phyloP scores from a whole-genome alignment of 257 asterid species.

The Craterostigma plantagineum region DNA sequence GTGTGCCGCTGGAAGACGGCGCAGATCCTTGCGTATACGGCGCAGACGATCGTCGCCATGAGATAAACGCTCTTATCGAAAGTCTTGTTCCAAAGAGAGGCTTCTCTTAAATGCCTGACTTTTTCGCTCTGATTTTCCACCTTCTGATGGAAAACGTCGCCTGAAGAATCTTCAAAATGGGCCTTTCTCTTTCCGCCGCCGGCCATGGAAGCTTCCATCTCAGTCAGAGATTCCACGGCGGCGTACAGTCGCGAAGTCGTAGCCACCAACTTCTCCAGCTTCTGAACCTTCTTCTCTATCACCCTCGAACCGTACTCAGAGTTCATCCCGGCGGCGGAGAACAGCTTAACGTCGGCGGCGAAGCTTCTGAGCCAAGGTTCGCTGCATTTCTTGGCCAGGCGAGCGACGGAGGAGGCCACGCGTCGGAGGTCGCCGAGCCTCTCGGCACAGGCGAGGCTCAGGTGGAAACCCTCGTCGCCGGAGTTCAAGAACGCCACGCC shows the following conservation, averaged over 20 bases:
- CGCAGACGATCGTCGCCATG: constrained; percentile 41
- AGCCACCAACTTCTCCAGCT: constrained; percentile 16
- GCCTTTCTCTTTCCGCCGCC: too few relatives aligned
- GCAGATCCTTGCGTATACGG: constrained; percentile 30
- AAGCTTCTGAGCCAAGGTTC: constrained; percentile 38
- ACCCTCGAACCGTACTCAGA: not conserved
- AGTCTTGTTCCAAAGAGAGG: constrained; percentile 44
- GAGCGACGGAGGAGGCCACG: constrained; percentile 31
- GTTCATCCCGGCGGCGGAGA: too few relatives aligned
- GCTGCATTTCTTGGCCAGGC: constrained; percentile 43
- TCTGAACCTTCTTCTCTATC: constrained; percentile 9
- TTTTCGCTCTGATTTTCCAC: constrained; percentile 42
- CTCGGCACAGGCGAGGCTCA: constrained; percentile 60
- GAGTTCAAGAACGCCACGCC: constrained; percentile 58
- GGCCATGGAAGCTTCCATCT: too few relatives aligned
- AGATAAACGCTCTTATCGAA: constrained; percentile 41
- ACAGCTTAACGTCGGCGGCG: too few relatives aligned
- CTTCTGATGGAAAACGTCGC: constrained; percentile 17
- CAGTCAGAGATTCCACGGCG: too few relatives aligned
- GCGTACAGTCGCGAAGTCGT: too few relatives aligned
- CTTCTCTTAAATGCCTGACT: constrained; percentile 29
- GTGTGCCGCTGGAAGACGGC: constrained; percentile 31
- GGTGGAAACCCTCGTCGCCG: constrained; percentile 25
- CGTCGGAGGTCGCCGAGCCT: constrained; percentile 66
- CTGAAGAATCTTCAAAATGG: too few relatives aligned